These are phyloP conservation scores for Murraya koenigii DNA, from an alignment of 345 rosid genomes.

Conservation along the genomic window DNA sequence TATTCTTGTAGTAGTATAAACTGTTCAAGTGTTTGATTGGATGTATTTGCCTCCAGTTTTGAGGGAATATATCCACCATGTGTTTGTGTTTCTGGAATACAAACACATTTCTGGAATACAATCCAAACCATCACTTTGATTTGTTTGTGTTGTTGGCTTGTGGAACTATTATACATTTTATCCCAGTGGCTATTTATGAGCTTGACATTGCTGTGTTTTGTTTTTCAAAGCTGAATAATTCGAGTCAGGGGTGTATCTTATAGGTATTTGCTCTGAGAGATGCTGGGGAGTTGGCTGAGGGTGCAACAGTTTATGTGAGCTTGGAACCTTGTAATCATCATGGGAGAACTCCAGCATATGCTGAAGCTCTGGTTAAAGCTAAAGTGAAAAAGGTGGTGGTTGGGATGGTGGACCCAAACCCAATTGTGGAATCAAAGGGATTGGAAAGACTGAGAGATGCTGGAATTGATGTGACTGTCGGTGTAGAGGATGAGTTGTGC, in stretches of 20 bases:
- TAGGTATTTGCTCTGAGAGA: constrained; percentile 88
- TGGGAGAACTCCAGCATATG: constrained; percentile 93
- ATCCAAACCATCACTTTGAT: not conserved
- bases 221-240: constrained; percentile 4
- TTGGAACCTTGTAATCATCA: constrained; percentile 90
- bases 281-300: constrained; percentile 76
- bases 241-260: constrained; percentile 1
- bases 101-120: not conserved
- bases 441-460: constrained; percentile 54
- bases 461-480: constrained; percentile 63
- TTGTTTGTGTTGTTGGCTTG: not conserved
- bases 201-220: not conserved
- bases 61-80: not conserved
- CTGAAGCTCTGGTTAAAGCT: constrained; percentile 81
- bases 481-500: constrained; percentile 78
- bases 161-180: not conserved
- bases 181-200: not conserved
- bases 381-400: constrained; percentile 74
- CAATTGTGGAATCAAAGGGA: constrained; percentile 81
- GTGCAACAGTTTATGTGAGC: constrained; percentile 84
- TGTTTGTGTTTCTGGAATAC: no score
- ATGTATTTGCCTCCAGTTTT: not conserved
- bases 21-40: not conserved
- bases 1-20: not conserved
- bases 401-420: constrained; percentile 91